Conservation (phyloP, 2,329 filamentous ascomycete genomes). For the Teratosphaeria destructans region DNA sequence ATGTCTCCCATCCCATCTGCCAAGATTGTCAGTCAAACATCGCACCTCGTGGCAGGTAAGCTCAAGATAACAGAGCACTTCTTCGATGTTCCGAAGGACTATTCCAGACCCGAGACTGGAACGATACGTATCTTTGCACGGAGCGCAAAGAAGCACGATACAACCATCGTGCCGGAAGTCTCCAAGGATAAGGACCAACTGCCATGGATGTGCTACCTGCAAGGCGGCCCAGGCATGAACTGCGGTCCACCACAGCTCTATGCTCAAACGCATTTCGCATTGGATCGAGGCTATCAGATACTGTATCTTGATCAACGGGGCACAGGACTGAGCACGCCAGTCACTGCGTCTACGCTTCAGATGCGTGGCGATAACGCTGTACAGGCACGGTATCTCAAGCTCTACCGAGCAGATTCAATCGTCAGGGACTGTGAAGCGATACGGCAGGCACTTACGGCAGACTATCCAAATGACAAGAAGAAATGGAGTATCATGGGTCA, state of each 20-base stretch:
- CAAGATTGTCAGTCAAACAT: slow-evolving; percentile 37
- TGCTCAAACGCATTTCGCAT: slow-evolving; percentile 56
- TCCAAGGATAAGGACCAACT: slow-evolving; percentile 36
- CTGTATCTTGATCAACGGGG: slow-evolving; percentile 86
- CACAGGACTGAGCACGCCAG: slow-evolving; percentile 72
- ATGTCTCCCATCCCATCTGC: slow-evolving; percentile 32
- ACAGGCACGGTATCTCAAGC: slow-evolving; percentile 71
- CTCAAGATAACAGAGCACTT: slow-evolving; percentile 70
- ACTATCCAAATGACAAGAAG: slow-evolving; percentile 57
- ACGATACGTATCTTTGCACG: slow-evolving; percentile 69
- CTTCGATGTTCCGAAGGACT: slow-evolving; percentile 78
- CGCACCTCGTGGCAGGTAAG: slow-evolving; percentile 50
- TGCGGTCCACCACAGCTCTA: slow-evolving; percentile 65
- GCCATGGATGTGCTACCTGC: slow-evolving; percentile 60
- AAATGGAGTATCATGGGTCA: slow-evolving; percentile 85
- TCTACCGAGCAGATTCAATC: slow-evolving; percentile 82
- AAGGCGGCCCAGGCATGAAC: slow-evolving; percentile 77
- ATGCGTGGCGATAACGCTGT: slow-evolving; percentile 51
- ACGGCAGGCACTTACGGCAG: slow-evolving; percentile 59
- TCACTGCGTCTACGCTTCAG: slow-evolving; percentile 62
- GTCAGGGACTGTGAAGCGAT: slow-evolving; percentile 84
- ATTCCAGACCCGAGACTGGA: slow-evolving; percentile 48
- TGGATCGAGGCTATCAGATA: slow-evolving; percentile 72
- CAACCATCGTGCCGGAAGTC: slow-evolving; percentile 39
- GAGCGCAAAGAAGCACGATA: slow-evolving; percentile 57